phyloP scores from a whole-genome alignment of 2,329 filamentous ascomycete genomes.

The Scytalidium sp. region DNA sequence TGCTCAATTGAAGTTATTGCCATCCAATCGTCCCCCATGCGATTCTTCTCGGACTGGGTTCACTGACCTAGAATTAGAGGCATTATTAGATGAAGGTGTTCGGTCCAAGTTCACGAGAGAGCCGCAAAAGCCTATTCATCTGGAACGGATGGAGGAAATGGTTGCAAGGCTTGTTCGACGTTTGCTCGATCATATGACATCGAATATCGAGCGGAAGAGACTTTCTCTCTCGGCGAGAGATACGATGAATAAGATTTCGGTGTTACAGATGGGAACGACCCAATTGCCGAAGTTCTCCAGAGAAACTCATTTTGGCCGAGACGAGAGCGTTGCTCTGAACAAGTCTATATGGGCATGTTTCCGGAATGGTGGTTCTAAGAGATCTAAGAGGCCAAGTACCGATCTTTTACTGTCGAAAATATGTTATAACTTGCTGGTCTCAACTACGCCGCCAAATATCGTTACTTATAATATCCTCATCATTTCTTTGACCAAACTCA shows the following conservation, averaged over 20 bases:
- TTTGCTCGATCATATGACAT: conserved; percentile 9
- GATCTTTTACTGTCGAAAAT: conserved; percentile 34
- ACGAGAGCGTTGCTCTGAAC: conserved; percentile 20
- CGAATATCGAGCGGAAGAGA: not conserved
- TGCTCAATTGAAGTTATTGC: conserved; percentile 1
- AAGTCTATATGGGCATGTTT: conserved; percentile 16
- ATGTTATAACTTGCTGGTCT: conserved; percentile 64
- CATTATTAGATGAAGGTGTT: not conserved
- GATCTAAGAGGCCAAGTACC: conserved; percentile 8
- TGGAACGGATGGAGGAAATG: conserved; percentile 17
- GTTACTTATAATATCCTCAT: conserved; percentile 71
- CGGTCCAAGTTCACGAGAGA: conserved; percentile 10
- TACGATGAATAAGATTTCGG: not conserved
- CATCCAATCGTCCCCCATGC: not conserved
- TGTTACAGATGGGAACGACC: not conserved
- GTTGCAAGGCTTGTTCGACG: conserved; percentile 18
- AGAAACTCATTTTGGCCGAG: not conserved
- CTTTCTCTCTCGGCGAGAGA: not conserved
- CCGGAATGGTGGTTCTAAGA: conserved; percentile 3
- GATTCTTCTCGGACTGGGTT: not conserved
- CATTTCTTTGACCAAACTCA: conserved; percentile 55
- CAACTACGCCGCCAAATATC: conserved; percentile 58
- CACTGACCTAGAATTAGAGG: not conserved
- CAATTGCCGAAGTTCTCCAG: conserved; percentile 17
- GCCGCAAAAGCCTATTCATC: conserved; percentile 15